Percentiles rank a stretch among this genome's conserved stretches.
These are phyloP conservation scores for Bolboschoenus planiculmis DNA, from an alignment of 176 grass and related monocot genomes.

Conservation along the genomic window DNA sequence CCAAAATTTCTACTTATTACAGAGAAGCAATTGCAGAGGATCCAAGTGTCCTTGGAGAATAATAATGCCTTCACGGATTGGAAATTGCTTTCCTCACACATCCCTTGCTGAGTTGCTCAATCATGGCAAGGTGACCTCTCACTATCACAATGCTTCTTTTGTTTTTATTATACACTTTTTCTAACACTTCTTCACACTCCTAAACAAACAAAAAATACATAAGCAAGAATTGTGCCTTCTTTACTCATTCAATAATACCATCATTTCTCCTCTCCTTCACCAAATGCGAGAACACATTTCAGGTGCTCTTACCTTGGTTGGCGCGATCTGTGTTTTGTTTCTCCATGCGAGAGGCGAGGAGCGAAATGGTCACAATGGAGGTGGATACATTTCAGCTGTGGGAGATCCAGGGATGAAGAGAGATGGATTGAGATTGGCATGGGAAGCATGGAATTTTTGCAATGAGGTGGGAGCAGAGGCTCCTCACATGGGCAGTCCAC, in stretches of 20 bases:
- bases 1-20: no score
- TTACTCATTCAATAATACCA: neutral
- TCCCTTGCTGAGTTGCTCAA: neutral
- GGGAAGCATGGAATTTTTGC: conserved; percentile 95
- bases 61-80: neutral
- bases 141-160: neutral
- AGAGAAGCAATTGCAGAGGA: neutral
- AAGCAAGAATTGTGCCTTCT: neutral
- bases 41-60: neutral
- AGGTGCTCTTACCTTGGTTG: neutral
- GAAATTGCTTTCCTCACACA: neutral
- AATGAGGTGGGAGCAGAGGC: conserved; percentile 89
- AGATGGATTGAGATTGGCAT: conserved; percentile 67
- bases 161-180: neutral
- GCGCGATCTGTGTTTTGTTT: neutral
- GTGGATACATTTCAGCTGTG: conserved; percentile 42
- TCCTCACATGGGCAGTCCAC: conserved; percentile 74
- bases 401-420: conserved; percentile 80
- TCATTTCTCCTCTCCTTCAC: neutral
- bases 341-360: neutral
- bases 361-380: neutral
- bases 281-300: neutral
- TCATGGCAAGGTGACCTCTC: neutral
- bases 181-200: neutral
- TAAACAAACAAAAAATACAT: neutral